Percentiles rank a stretch among this genome's conserved stretches.
Evolutionary conservation across 2,329 filamentous ascomycete genomes (phyloP).

Genomic region (Exophiala bonariae): DNA sequence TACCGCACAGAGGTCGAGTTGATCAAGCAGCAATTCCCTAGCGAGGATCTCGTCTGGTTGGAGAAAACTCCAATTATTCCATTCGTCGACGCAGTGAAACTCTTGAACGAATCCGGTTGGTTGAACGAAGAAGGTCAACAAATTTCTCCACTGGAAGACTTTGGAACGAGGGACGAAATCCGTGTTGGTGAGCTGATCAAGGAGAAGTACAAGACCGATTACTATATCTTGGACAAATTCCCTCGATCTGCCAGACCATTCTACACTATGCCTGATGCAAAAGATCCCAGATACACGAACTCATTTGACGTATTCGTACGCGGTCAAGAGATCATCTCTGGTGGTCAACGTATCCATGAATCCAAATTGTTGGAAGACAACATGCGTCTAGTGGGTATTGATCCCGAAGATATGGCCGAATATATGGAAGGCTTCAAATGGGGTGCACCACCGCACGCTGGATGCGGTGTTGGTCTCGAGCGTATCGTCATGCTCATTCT

Average conservation of each 20-base stretch:
- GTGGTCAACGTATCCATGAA: conserved; percentile 90
- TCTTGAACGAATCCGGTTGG: conserved; percentile 78
- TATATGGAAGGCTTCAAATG: conserved; percentile 87
- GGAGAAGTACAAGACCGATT: conserved; percentile 84
- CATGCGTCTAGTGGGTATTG: conserved; percentile 74
- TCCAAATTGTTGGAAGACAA: conserved; percentile 70
- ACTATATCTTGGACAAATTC: conserved; percentile 94
- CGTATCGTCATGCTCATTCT: conserved; percentile 84
- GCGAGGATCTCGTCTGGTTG: conserved; percentile 81
- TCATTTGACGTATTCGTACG: conserved; percentile 95
- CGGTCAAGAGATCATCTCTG: conserved; percentile 88
- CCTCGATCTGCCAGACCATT: conserved; percentile 81
- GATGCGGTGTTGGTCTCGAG: conserved; percentile 86
- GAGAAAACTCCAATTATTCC: conserved; percentile 80
- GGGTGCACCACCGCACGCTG: conserved; percentile 85
- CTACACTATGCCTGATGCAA: conserved; percentile 82
- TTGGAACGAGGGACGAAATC: conserved; percentile 84
- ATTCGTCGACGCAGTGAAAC: conserved; percentile 75
- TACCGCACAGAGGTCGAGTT: conserved; percentile 73
- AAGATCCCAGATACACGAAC: conserved; percentile 74
- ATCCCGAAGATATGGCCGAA: conserved; percentile 81
- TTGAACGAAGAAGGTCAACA: conserved; percentile 72
- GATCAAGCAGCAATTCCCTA: conserved; percentile 81
- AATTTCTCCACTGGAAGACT: conserved; percentile 72
- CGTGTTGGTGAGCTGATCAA: conserved; percentile 80